These are phyloP conservation scores for Metarhizium brunneum DNA, from an alignment of 2,329 filamentous ascomycete species.

Conservation along the genomic window DNA sequence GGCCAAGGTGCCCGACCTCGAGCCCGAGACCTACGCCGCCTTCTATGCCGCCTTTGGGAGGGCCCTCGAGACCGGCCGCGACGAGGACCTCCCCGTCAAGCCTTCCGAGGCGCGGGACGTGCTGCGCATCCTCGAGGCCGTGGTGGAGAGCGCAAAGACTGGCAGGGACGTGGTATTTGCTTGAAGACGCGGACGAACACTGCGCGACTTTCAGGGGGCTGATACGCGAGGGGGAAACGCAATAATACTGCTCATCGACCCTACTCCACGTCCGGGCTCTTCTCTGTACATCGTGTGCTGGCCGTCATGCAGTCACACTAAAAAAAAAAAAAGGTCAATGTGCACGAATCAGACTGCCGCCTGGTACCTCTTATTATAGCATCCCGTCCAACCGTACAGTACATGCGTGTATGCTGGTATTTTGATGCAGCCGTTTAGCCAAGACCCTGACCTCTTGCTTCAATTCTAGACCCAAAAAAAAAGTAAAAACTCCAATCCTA, in stretches of 20 bases:
- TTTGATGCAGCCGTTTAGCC: background rate
- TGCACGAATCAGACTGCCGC: background rate
- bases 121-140: conserved; percentile 42
- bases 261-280: no score
- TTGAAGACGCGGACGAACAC: background rate
- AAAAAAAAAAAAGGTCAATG: no score
- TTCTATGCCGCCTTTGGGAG: conserved; percentile 51
- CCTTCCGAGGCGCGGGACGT: conserved; percentile 44
- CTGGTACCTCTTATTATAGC: background rate
- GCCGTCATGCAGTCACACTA: no score
- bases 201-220: no score
- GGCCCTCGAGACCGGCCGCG: conserved; percentile 36
- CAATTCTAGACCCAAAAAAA: background rate
- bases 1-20: conserved; percentile 44
- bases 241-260: no score
- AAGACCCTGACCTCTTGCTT: background rate
- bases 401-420: background rate
- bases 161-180: conserved; percentile 34
- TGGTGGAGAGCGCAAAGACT: conserved; percentile 38
- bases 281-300: no score
- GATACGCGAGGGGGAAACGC: no score
- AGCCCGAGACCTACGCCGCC: conserved; percentile 57
- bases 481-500: background rate
- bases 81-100: conserved; percentile 43
- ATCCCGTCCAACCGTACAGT: background rate